A percentile compares a stretch with the other conserved stretches of the same genome.
These are phyloP conservation scores for Hypholoma fasciculare DNA, from an alignment of 768 basidiomycete species.

Conservation along the genomic window DNA sequence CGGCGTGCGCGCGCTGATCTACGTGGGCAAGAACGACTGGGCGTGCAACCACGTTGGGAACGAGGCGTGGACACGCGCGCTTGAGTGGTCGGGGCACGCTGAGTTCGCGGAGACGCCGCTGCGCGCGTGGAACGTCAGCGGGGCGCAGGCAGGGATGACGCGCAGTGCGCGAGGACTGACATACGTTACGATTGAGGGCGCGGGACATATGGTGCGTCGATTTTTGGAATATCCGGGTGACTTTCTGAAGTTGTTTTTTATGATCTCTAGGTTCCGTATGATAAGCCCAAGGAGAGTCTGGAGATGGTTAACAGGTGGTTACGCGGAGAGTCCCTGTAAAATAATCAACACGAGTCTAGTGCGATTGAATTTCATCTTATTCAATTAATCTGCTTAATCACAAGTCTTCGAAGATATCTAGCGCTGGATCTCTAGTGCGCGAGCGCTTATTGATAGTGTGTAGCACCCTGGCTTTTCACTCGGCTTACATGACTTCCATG, in stretches of 20 bases:
- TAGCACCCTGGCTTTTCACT: too few species aligned
- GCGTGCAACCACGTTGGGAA: constrained; percentile 79
- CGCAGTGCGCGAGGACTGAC: constrained; percentile 51
- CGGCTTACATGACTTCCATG: too few species aligned
- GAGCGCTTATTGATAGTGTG: too few species aligned
- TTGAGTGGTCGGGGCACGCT: constrained; percentile 69
- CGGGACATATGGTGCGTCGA: constrained; percentile 67
- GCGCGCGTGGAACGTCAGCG: constrained; percentile 58
- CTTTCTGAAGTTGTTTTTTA: neutral
- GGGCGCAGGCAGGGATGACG: constrained; percentile 37
- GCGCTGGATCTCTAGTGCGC: neutral
- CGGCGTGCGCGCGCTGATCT: constrained; percentile 66
- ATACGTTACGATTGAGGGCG: constrained; percentile 61
- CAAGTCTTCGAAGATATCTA: too few species aligned
- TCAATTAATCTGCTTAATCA: too few species aligned
- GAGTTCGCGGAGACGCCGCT: constrained; percentile 40
- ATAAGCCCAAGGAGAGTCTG: constrained; percentile 13
- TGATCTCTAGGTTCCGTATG: constrained; percentile 12
- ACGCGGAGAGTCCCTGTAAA: neutral
- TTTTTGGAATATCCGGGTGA: too few species aligned
- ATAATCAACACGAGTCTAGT: neutral
- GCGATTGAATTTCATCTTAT: too few species aligned
- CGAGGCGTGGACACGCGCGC: constrained; percentile 61
- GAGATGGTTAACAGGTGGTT: constrained; percentile 18
- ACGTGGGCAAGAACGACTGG: constrained; percentile 72